phyloP scores from a whole-genome alignment of 2,329 filamentous ascomycete species.

The Alternaria novae-zelandiae region DNA sequence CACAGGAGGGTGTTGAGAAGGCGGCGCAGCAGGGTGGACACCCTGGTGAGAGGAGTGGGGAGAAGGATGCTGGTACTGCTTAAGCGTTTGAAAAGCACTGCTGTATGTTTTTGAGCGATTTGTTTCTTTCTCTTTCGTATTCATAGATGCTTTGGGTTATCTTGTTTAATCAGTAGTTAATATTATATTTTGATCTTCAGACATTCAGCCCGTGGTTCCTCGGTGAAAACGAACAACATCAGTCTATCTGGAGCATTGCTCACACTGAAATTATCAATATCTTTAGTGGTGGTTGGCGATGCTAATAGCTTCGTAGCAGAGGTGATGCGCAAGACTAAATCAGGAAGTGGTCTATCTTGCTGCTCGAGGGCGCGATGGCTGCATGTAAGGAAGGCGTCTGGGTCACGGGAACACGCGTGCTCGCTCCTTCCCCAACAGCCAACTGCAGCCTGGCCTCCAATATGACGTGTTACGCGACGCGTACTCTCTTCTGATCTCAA shows the following conservation, averaged over 20 bases:
- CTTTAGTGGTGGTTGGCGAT: too few relatives aligned
- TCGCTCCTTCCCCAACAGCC: background rate
- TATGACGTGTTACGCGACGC: background rate
- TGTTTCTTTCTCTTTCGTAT: background rate
- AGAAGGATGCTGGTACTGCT: slow-evolving; percentile 19
- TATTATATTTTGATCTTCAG: background rate
- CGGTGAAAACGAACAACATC: background rate
- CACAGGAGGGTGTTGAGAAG: slow-evolving; percentile 11
- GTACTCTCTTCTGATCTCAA: background rate
- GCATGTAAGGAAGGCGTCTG: background rate
- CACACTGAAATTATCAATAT: too few relatives aligned
- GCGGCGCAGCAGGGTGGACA: slow-evolving; percentile 25
- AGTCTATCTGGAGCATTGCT: background rate
- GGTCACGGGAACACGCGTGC: background rate
- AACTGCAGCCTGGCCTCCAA: background rate
- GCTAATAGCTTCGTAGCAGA: too few relatives aligned
- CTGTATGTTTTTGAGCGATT: background rate
- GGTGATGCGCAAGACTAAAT: too few relatives aligned
- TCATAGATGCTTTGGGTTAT: background rate
- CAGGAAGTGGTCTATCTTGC: background rate
- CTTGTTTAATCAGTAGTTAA: background rate
- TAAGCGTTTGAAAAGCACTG: background rate
- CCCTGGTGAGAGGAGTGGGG: slow-evolving; percentile 22
- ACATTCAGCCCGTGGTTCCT: too few relatives aligned
- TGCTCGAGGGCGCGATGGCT: background rate